These are phyloP conservation scores for Coelastrella sp. DNA, from an alignment of 139 green algal genomes.

Conservation along the genomic window DNA sequence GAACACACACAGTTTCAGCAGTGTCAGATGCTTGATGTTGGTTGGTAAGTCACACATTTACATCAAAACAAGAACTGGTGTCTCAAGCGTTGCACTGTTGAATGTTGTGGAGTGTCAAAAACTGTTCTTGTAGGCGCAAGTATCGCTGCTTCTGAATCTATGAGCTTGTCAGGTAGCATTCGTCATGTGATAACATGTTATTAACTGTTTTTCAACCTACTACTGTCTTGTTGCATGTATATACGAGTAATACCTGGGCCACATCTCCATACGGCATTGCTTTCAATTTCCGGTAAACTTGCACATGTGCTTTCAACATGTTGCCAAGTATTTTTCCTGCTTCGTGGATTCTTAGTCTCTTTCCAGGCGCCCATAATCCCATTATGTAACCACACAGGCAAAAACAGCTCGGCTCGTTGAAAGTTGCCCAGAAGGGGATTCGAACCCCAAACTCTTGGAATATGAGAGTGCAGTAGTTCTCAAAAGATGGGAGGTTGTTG, in stretches of 20 bases:
- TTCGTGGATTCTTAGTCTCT: conserved; percentile 36
- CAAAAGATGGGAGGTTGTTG: conserved; percentile 83
- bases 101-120: no score
- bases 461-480: conserved; percentile 68
- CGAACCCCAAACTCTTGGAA: conserved; percentile 71
- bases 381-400: conserved; percentile 68
- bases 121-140: no score
- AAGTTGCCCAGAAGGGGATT: conserved; percentile 80
- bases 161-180: no score
- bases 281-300: conserved; percentile 77
- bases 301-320: conserved; percentile 64
- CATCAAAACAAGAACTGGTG: no score
- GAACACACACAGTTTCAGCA: no score
- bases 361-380: conserved; percentile 71
- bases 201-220: no score
- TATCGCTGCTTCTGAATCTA: no score
- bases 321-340: conserved; percentile 44
- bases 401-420: conserved; percentile 85
- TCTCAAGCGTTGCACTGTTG: no score
- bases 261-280: conserved; percentile 51
- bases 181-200: no score
- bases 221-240: no score
- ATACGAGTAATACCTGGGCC: not conserved
- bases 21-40: no score
- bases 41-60: no score